Evolutionary conservation across 2,329 filamentous ascomycete genomes (phyloP).

Genomic region (Ophiostoma pallidulum): DNA sequence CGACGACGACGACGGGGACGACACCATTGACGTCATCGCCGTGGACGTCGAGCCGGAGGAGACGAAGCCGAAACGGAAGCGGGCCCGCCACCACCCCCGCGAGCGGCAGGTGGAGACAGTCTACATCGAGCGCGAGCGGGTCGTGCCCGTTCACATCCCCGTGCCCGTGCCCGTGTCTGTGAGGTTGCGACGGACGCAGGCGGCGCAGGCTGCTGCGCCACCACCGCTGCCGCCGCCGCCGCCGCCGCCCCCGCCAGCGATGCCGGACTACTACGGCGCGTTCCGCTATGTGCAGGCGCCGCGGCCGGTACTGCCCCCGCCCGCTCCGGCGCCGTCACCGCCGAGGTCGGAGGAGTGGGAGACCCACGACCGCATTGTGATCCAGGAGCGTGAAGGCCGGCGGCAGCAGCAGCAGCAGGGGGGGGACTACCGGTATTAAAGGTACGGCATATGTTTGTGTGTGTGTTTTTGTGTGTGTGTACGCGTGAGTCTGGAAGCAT

Average conservation of each 20-base stretch:
- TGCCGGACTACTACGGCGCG: slow-evolving; percentile 36
- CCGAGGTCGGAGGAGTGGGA: slow-evolving; percentile 23
- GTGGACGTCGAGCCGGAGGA: slow-evolving; percentile 30
- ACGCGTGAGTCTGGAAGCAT: no score
- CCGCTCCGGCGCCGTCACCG: slow-evolving; percentile 22
- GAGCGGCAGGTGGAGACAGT: no score
- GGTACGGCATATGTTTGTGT: background rate
- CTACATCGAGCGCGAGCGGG: slow-evolving; percentile 30
- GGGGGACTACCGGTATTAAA: slow-evolving; percentile 22
- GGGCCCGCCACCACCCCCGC: slow-evolving; percentile 19
- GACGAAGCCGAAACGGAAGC: slow-evolving; percentile 7
- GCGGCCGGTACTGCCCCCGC: slow-evolving; percentile 26
- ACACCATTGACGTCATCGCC: slow-evolving; percentile 33
- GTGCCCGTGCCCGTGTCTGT: slow-evolving; percentile 6
- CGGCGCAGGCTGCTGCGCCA: background rate
- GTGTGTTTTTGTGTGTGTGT: background rate
- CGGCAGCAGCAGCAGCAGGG: slow-evolving; percentile 26
- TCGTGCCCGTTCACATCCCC: slow-evolving; percentile 29
- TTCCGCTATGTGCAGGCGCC: slow-evolving; percentile 46
- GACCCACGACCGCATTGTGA: slow-evolving; percentile 22
- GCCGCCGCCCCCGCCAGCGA: background rate
- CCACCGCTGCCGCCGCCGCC: background rate
- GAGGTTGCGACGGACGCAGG: background rate
- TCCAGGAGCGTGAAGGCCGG: slow-evolving; percentile 26
- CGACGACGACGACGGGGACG: slow-evolving; percentile 15